Base-by-base conservation (phyloP, 2,329 filamentous ascomycete species). In the Byssochlamys sp. region DNA sequence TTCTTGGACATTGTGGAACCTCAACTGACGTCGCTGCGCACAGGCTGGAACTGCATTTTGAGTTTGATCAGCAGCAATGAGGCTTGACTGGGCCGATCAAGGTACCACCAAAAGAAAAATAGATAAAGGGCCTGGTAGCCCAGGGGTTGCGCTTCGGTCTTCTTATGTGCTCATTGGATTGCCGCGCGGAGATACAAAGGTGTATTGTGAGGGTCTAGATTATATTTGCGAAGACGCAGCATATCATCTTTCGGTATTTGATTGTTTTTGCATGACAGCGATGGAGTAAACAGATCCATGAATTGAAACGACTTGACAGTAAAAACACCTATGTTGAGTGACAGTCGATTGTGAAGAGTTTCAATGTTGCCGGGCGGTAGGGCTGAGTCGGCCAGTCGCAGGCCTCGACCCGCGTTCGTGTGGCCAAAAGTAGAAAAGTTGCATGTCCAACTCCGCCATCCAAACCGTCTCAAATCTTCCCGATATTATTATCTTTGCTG, bases 11-110 rank as follows among this genome's bases (percentile, higher is more conserved):
- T 45, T 45, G 39, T 45, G 59, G 65, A 57, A 64, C 61, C 57
- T 29, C 50, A 31, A 45, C 54, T 56, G 55, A 56, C 7, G 31
- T 60, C 61, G 55, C 57, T 6, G 51, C 39, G 6, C 11, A 14
- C 58, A 81, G 80, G 80, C 57, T 83, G 81, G 81, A 83, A 83
- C 68, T 84, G 81, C 70, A 78, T 82, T 66, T 71, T 84, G 57
- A 82, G 80, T 67, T 76, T 78, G 67, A 75, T 83, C 64, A 83
- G 81, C 70, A 81, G 77, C 59, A 67, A 65, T 58, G 73, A 75
- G 58, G 63, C 67, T 60, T 71, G 62, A 65, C 57, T 58, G 29
- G 28, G n/a, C 11, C 52, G 12, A 29, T 35, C n/a, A 33, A 27
- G 27, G 12, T 28, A 52, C 55, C 52, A 49, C 19, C 19, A 19